Percentiles rank a stretch among this genome's conserved stretches.
phyloP scores from a whole-genome alignment of 192 early-diverging fungal species.

The Obelidium mucronatum region DNA sequence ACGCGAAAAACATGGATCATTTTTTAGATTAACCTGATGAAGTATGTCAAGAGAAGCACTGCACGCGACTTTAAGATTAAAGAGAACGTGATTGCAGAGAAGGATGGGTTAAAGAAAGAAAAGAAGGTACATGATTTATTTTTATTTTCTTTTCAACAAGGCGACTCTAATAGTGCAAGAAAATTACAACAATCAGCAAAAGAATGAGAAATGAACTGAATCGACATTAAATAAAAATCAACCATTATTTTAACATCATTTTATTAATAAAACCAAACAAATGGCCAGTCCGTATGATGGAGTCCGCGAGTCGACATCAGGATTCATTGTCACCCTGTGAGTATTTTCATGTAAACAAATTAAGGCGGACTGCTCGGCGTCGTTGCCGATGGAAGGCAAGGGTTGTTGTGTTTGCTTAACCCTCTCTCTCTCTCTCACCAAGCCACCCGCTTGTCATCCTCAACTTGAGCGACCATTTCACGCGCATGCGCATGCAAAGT shows the following conservation, averaged over 20 bases:
- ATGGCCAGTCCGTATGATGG: slow-evolving; percentile 14
- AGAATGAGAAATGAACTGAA: not conserved
- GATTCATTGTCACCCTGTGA: slow-evolving; percentile 33
- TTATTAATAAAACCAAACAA: not conserved
- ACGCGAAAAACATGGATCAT: not conserved
- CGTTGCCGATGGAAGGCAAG: not conserved
- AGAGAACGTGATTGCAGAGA: slow-evolving; percentile 26
- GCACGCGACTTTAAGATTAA: slow-evolving; percentile 81
- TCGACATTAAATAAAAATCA: not conserved
- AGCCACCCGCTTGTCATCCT: slow-evolving; percentile 89
- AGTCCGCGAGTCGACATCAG: slow-evolving; percentile 29
- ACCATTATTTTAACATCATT: not conserved
- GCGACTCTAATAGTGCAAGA: too few species aligned
- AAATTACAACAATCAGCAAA: too few species aligned
- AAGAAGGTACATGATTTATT: not conserved
- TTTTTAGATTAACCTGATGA: slow-evolving; percentile 62
- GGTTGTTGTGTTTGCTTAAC: not conserved
- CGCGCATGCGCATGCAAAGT: slow-evolving; percentile 70
- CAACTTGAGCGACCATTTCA: slow-evolving; percentile 90
- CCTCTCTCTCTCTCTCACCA: not conserved
- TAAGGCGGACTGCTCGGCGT: not conserved
- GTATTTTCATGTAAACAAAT: not conserved
- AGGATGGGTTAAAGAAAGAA: slow-evolving; percentile 5
- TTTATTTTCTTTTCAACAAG: not conserved
- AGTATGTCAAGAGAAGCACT: slow-evolving; percentile 80